Base-by-base conservation (phyloP, 2,329 filamentous ascomycete species). In the Hawksworthiomyces lignivorus region DNA sequence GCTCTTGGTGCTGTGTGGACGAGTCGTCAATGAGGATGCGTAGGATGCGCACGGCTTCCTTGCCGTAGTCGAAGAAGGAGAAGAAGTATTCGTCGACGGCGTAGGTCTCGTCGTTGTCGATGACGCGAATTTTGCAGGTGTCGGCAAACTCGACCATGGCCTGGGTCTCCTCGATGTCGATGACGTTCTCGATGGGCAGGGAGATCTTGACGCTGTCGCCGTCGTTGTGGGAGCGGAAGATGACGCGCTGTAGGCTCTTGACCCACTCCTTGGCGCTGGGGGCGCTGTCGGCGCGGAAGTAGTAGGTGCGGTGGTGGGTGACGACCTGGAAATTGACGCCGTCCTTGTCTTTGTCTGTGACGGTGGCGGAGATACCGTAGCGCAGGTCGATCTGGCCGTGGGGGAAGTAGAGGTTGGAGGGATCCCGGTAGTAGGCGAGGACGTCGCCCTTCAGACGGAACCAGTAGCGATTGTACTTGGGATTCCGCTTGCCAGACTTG, bases 1-100 rank as follows among this genome's bases (percentile, higher is more conserved):
- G 15, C 20, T 61, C 46, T 18, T 18, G 12, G n/a, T 21, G 18
- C n/a, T 69, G 61, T 37, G 68, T 61, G 41, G 75, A 67, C 19
- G 77, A 74, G 49, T 82, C 78, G 36, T 84, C 80, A 9, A 88
- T 74, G 40, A 94, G 67, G 31, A 78, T 76, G 48, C 78, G 84
- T 39, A 98, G 69, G 3, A 92, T 75, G 37, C 82, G 78, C 48
- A 94, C 77, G 12, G 87, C 90, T 53, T 95, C 86, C 54, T 84
- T 80, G 7, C 88, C 88, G 48, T 82, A 82, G 51, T 78, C 84
- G 59, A 96, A 95, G 63, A 97, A 97, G 0, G 89, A 92, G 61
- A 98, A 97, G 60, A 94, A 97, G 59, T 97, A 96, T 80, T 98
- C 92, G 54, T 98, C 92, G 49, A 97, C 86, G 3, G 89, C 89